Evolutionary conservation across 208 protist species (phyloP).

Genomic region (Crithidia sp.): DNA sequence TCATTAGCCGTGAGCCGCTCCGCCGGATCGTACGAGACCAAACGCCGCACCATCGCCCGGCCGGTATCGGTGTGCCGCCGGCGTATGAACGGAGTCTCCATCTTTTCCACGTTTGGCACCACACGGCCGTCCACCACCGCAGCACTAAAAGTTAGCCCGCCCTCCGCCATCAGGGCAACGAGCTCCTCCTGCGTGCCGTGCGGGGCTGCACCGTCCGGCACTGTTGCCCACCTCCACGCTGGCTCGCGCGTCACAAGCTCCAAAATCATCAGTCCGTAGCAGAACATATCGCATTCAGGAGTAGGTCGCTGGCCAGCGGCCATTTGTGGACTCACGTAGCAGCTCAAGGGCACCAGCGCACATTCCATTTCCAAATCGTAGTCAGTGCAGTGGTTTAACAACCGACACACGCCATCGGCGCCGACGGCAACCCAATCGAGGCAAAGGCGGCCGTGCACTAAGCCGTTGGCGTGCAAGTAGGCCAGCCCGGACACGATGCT

Average conservation of each 20-base stretch:
- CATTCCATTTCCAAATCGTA: not conserved
- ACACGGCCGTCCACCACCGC: not conserved
- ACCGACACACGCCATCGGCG: not conserved
- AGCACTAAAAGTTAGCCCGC: not conserved
- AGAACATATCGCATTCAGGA: conserved; percentile 55
- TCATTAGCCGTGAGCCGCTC: not conserved
- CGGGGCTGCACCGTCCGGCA: not conserved
- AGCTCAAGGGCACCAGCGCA: not conserved
- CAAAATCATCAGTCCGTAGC: conserved; percentile 52
- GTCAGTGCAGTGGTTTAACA: not conserved
- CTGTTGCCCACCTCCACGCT: conserved; percentile 19
- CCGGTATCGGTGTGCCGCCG: not conserved
- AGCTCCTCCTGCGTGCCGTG: not conserved
- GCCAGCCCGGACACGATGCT: not conserved
- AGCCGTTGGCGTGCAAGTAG: not conserved
- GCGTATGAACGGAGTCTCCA: not conserved
- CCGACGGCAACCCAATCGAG: not conserved
- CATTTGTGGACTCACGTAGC: not conserved
- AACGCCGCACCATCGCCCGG: not conserved
- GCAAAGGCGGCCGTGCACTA: not conserved
- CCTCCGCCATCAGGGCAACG: not conserved
- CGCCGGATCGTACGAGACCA: not conserved
- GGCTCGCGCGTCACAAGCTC: conserved; percentile 37
- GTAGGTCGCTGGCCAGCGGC: conserved; percentile 38
- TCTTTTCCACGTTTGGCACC: not conserved